Percentiles rank a stretch among this genome's conserved stretches.
phyloP scores from a whole-genome alignment of 176 grass and related monocot species.

The Triticum monococcum region DNA sequence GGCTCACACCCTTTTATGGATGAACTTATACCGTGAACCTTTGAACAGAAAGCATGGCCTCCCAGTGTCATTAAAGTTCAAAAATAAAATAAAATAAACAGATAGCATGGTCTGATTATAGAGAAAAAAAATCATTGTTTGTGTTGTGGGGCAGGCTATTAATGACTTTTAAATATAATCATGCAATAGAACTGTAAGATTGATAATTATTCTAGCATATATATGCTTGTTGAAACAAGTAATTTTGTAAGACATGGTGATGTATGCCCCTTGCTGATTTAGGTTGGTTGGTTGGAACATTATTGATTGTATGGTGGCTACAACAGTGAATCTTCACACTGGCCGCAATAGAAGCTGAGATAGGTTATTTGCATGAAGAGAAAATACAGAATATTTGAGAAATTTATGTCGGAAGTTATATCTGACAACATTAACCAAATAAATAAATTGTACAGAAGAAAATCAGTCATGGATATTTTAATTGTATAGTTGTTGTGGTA shows the following conservation, averaged over 20 bases:
- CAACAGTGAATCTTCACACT: conserved; percentile 22
- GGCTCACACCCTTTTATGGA: background rate
- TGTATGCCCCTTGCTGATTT: conserved; percentile 14
- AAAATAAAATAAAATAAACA: background rate
- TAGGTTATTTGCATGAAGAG: conserved; percentile 26
- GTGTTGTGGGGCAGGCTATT: conserved; percentile 6
- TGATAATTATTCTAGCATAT: conserved; percentile 3
- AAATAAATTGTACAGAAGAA: conserved; percentile 15
- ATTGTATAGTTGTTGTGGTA: background rate
- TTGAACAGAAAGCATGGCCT: background rate
- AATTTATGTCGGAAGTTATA: conserved; percentile 8
- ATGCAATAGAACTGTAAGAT: conserved; percentile 1
- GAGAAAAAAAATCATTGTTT: background rate
- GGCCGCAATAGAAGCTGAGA: background rate
- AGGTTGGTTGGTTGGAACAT: background rate
- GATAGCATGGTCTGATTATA: background rate
- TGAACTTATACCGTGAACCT: conserved; percentile 16
- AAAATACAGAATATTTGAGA: conserved; percentile 19
- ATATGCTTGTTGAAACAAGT: conserved; percentile 1
- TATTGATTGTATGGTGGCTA: conserved; percentile 4
- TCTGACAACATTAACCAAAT: background rate
- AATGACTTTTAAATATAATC: background rate
- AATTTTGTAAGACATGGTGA: background rate
- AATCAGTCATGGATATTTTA: conserved; percentile 3
- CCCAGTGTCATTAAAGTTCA: too few species aligned